Base-by-base conservation (phyloP, 2,329 filamentous ascomycete genomes). In the Colletotrichum lini region DNA sequence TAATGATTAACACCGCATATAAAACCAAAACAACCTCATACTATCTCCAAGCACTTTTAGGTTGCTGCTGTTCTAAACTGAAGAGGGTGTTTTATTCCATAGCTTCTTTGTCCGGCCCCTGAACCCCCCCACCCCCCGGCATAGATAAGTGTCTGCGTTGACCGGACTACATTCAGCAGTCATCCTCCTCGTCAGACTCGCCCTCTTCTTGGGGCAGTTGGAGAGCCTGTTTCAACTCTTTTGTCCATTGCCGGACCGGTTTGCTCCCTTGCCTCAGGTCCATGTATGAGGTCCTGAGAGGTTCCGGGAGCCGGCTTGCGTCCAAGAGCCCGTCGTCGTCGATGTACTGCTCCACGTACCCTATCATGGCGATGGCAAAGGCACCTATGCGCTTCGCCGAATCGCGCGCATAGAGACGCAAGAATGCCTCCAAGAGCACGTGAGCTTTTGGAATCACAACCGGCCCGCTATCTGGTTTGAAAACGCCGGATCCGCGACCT, bases 371-470 rank as follows among this genome's bases (percentile, higher is more conserved):
- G 45, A 76, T 72, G 7, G 56, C 72, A 58, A 77, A 75, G 4
- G 52, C 59, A 35, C 76, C 75, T 9, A 73, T 40, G 9, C 60
- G 65, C 58, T 67, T 75, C 10, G 67, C 74, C 3, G 38, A 56
- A 58, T 78, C 75, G 26, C 75, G 76, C 3, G 73, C 76, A 50
- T 76, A 75, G 16, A 77, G 35, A 6, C 75, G 75, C 58, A 78
- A 57, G 44, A 74, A 76, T 15, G 75, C 76, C 44, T 78, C 76
- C 21, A 78, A 30, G 5, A 78, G 65, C 10, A 77, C 57, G 63
- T 78, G 75, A 16, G 75, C 63, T 54, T 66, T 74, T 40, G 58
- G 72, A 10, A 73, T 75, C 44, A 78, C 47, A 12, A 78, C 70
- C 9, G 65, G 49, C 52, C 65, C 52, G 13, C 47, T 30, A 13